phyloP scores from a whole-genome alignment of 1,284 basidiomycete genomes.

The Leccinum variabile region DNA sequence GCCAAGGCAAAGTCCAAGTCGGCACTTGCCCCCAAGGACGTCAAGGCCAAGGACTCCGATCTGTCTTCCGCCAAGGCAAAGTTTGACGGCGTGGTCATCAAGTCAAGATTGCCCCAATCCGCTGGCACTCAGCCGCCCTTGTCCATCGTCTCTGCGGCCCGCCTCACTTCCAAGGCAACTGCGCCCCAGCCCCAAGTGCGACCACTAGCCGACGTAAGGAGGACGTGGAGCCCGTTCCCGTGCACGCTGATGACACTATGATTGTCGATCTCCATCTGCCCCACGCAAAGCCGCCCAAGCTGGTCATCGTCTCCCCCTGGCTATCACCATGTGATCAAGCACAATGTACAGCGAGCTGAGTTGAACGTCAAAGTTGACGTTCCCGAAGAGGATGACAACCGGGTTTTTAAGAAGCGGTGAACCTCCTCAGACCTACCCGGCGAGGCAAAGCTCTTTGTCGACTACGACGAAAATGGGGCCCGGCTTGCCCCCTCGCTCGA shows the following conservation, averaged over 20 bases:
- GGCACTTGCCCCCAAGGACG: constrained; percentile 29
- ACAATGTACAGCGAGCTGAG: constrained; percentile 32
- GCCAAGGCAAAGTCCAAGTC: constrained; percentile 41
- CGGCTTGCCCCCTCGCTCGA: constrained; percentile 40
- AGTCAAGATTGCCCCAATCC: constrained; percentile 42
- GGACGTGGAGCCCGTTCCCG: too few relatives aligned
- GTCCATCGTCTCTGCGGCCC: constrained; percentile 38
- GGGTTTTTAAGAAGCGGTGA: constrained; percentile 67
- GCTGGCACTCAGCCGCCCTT: constrained; percentile 39
- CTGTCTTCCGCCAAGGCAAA: constrained; percentile 39
- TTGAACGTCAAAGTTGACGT: constrained; percentile 29
- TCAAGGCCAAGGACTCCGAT: constrained; percentile 49
- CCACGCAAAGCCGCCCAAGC: constrained; percentile 7
- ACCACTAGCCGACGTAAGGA: too few relatives aligned
- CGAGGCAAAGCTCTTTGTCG: constrained; percentile 31
- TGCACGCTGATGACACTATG: constrained; percentile 47
- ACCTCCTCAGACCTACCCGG: constrained; percentile 45
- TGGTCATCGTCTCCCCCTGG: constrained; percentile 10
- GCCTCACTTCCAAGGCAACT: constrained; percentile 26
- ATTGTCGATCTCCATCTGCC: constrained; percentile 20
- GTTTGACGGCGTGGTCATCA: constrained; percentile 57
- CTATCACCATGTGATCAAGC: constrained; percentile 22
- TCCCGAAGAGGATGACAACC: constrained; percentile 49
- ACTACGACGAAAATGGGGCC: constrained; percentile 27
- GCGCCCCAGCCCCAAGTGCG: constrained; percentile 16